A percentile compares a stretch with the other conserved stretches of the same genome.
Conservation (phyloP, 768 basidiomycete species). For the Pleurotus giganteus region DNA sequence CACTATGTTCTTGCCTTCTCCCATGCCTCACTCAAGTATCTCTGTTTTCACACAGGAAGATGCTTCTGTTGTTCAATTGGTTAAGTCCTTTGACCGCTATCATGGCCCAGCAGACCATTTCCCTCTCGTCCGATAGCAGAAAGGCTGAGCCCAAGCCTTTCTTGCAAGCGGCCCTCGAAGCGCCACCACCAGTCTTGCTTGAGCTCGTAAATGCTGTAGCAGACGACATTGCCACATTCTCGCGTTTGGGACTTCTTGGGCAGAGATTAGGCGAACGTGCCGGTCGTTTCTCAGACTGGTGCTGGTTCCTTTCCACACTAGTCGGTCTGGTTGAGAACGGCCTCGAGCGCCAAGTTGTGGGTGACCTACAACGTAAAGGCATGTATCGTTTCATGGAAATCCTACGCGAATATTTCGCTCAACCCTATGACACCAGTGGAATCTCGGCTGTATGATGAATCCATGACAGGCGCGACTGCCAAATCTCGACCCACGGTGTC, state of each 20-base stretch:
- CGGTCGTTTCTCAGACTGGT: conserved; percentile 78
- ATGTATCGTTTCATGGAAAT: conserved; percentile 12
- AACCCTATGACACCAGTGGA: conserved; percentile 48
- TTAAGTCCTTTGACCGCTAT: conserved; percentile 70
- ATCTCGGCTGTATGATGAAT: conserved; percentile 69
- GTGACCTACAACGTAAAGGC: conserved; percentile 64
- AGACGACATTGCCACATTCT: conserved; percentile 80
- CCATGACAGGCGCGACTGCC: conserved; percentile 65
- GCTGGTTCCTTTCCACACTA: conserved; percentile 79
- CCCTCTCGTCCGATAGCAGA: conserved; percentile 50
- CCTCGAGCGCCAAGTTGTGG: conserved; percentile 73
- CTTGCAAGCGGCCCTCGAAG: conserved; percentile 71
- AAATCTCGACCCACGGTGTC: conserved; percentile 61
- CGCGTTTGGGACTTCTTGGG: conserved; percentile 67
- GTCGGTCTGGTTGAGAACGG: conserved; percentile 83
- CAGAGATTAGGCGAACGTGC: conserved; percentile 65
- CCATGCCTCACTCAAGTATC: not conserved
- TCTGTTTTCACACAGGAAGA: conserved; percentile 50
- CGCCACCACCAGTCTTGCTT: conserved; percentile 79
- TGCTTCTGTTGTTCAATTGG: conserved; percentile 84
- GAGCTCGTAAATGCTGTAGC: conserved; percentile 73
- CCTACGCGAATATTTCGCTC: conserved; percentile 6
- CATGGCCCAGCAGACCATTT: conserved; percentile 65
- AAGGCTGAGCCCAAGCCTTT: conserved; percentile 47
- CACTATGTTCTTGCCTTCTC: not conserved